phyloP scores from a whole-genome alignment of 164 flowering plant species.

The Tinospora cordifolia region DNA sequence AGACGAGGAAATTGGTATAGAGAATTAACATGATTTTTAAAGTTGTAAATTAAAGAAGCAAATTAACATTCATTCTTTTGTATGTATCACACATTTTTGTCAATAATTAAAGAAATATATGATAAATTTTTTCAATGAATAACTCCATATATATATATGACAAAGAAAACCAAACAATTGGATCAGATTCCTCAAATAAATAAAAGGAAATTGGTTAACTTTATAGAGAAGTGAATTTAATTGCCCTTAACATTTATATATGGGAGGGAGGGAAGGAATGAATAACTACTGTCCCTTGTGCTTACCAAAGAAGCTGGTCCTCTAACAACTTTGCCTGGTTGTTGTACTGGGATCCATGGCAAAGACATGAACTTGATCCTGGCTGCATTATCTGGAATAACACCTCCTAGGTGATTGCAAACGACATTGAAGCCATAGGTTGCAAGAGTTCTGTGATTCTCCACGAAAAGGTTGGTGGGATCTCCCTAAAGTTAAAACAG shows the following conservation, averaged over 20 bases:
- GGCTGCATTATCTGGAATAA: constrained; percentile 72
- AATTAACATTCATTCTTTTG: too few relatives aligned
- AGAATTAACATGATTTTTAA: too few relatives aligned
- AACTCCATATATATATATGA: too few relatives aligned
- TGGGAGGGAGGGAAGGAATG: background rate
- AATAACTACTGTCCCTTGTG: too few relatives aligned
- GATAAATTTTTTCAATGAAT: too few relatives aligned
- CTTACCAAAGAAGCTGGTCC: constrained; percentile 98
- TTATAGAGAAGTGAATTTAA: background rate
- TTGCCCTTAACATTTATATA: background rate
- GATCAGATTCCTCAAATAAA: too few relatives aligned
- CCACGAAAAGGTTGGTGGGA: constrained; percentile 91
- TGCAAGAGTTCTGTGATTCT: constrained; percentile 71
- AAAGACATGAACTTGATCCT: constrained; percentile 91
- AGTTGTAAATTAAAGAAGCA: too few relatives aligned
- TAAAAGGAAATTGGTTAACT: background rate
- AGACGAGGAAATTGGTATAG: too few relatives aligned
- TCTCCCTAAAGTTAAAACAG: constrained; percentile 77
- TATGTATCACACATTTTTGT: too few relatives aligned
- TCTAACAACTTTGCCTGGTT: constrained; percentile 78
- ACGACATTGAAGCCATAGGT: constrained; percentile 89
- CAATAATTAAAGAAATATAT: too few relatives aligned
- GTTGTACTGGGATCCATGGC: constrained; percentile 97
- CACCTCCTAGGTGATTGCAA: constrained; percentile 94
- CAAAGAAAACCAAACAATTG: too few relatives aligned